Evolutionary conservation across 1,139 yeast genomes (phyloP), one percentile per base, ranked within the genome.

Genomic region (Spencermartinsiella ligniputridi): DNA sequence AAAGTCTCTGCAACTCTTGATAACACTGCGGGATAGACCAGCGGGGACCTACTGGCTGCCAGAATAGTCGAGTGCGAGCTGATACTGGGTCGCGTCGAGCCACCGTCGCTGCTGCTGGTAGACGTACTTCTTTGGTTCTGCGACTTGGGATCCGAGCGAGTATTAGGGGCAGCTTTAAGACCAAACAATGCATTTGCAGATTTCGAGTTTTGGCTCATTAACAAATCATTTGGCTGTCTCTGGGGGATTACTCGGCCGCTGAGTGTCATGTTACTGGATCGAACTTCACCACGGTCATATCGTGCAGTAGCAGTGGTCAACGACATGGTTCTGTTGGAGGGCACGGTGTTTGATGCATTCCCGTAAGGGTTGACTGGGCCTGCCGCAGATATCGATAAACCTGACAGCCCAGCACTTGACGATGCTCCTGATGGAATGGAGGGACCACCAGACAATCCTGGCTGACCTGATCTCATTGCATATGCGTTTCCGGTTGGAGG

Each of bases 21-120:
- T 20, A 92, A 69, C 58, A 88, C 59, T 1, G 97, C 97, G 0
- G 97, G 97, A 62, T 92, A 89, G 2, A 89, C 89, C 18, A 72
- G 64, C 2, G 94, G 90, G 43, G 74, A 76, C 47, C 71, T 72
- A 8, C 76, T 61, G 9, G 76, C 60, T 2, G 76, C 64, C 12
- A 70, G 66, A 33, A 72, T 63, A 0, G 81, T 69, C 35, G 75
- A 61, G 34, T 61, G 57, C 6, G 59, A 52, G 22, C 49, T 40
- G 12, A 46, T 37, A 29, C 45, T 50, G 5, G 52, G 45, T 20
- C 38, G 37, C 1, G 21, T 27, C 5, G 41, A 36, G 9, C 35
- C 33, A 35, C 43, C 44, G 12, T 39, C 41, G 35, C 49, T 51
- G 34, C 56, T 52, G 19, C 59, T 51, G 11, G 55, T 50, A 2